phyloP scores from a whole-genome alignment of 2,329 filamentous ascomycete species.

The Phaeosphaeriaceae sp. region DNA sequence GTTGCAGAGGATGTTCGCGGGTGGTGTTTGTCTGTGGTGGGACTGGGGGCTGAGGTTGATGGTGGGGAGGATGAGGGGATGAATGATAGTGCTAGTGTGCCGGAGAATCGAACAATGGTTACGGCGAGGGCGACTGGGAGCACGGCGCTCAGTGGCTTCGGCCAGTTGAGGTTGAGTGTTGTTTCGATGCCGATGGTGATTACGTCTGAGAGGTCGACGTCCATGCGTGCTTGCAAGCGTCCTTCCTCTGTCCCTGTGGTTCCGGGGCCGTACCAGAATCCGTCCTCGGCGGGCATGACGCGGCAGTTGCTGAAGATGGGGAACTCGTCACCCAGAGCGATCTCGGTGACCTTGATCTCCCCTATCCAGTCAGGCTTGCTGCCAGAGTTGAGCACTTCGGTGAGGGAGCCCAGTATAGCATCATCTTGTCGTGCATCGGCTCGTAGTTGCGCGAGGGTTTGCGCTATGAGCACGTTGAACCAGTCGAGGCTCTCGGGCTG shows the following conservation, averaged over 20 bases:
- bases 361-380: constrained; percentile 90
- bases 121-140: constrained; percentile 91
- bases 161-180: constrained; percentile 92
- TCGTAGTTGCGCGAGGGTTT: constrained; percentile 94
- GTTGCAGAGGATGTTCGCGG: constrained; percentile 19
- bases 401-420: constrained; percentile 85
- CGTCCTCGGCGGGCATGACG: constrained; percentile 89
- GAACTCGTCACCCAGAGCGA: constrained; percentile 94
- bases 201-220: constrained; percentile 95
- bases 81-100: constrained; percentile 91
- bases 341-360: constrained; percentile 91
- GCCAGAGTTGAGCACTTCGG: constrained; percentile 84
- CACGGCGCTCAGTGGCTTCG: constrained; percentile 85
- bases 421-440: constrained; percentile 92
- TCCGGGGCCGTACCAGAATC: constrained; percentile 56
- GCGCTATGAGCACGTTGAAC: constrained; percentile 97
- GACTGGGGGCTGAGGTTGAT: constrained; percentile 34
- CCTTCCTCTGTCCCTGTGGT: constrained; percentile 69
- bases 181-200: constrained; percentile 95
- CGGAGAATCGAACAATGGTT: constrained; percentile 91
- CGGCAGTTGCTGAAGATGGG: constrained; percentile 98
- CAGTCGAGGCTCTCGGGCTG: constrained; percentile 97
- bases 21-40: constrained; percentile 23
- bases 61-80: constrained; percentile 68
- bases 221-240: constrained; percentile 90